Evolutionary conservation across 352 stramenopile genomes (phyloP).

Genomic region (Thraustochytrium striatum): DNA sequence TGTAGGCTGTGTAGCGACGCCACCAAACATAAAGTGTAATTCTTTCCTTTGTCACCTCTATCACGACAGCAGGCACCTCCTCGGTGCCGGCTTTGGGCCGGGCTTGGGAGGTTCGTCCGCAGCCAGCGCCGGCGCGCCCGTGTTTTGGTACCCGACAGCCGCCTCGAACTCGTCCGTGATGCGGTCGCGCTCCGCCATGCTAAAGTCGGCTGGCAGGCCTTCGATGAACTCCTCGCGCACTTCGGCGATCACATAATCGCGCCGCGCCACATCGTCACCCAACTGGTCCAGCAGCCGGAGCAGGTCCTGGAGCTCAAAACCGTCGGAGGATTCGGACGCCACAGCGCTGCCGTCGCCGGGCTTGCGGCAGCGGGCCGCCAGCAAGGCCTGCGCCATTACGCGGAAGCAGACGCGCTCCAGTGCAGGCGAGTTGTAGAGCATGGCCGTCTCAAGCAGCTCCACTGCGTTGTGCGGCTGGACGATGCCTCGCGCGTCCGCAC

Average conservation of each 20-base stretch:
- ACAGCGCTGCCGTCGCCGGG: too few species aligned
- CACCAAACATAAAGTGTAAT: too few species aligned
- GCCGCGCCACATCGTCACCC: not conserved
- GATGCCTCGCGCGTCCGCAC: not conserved
- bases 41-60: too few species aligned
- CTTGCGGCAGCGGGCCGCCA: too few species aligned
- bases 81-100: too few species aligned
- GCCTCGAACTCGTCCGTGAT: slow-evolving; percentile 8
- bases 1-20: too few species aligned
- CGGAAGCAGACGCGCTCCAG: not conserved
- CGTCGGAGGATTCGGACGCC: not conserved
- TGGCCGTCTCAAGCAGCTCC: not conserved
- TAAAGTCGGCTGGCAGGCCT: not conserved
- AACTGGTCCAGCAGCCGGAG: not conserved
- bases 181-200: not conserved
- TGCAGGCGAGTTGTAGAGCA: not conserved
- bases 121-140: too few species aligned
- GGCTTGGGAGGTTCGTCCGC: too few species aligned
- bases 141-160: not conserved
- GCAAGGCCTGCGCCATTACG: not conserved
- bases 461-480: not conserved
- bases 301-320: not conserved
- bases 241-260: not conserved
- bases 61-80: too few species aligned
- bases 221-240: slow-evolving; percentile 18